Evolutionary conservation across 345 rosid species (phyloP), one percentile per base, ranked within the genome.

Genomic region (Stellera chamaejasme): DNA sequence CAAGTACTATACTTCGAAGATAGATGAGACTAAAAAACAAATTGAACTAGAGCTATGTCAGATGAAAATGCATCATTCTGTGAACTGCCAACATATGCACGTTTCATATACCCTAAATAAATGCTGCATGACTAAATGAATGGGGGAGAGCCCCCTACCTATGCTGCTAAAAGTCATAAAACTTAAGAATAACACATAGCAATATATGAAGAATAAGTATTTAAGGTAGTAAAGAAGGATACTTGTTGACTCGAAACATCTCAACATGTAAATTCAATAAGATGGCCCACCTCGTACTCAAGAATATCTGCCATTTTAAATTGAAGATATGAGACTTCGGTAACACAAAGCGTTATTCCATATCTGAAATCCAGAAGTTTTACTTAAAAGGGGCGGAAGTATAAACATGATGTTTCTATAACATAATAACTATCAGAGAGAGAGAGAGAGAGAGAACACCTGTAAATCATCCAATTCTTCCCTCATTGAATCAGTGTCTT

Each of bases 231-330:
- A 32, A 32, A 32, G 39, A 32, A 81, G 96, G 99, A 93, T 93
- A 93, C 99, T 90, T 93, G 84, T 93, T 93, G 60, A 93, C 95
- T 32, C 99, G 96, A 66, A 93, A 93, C 99, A 93, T 93, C 75
- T 93, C 99, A 39, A 77, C 95, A 26, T 90, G 96, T 78, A 93
- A 79, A 72, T 93, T 93, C 76, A 87, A 80, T 67, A 93, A 73
- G 73, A 93, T 93, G 60, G 97, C 97, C 99, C 97, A 90, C 67
- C 99, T 79, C 28, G 99, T 90, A 84, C 99, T 87, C 59, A 93
- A 75, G 80, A 93, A 93, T 65, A 93, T 87, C 99, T 93, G 96
- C 9, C 39, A 32, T 32, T 32, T 32, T 32, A 32, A 1, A 32
- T 32, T 32, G 39, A 32, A 32, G 2, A 8, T 66, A 67, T 50